phyloP scores from a whole-genome alignment of 164 flowering plant species.

The Magnolia changhungtana region DNA sequence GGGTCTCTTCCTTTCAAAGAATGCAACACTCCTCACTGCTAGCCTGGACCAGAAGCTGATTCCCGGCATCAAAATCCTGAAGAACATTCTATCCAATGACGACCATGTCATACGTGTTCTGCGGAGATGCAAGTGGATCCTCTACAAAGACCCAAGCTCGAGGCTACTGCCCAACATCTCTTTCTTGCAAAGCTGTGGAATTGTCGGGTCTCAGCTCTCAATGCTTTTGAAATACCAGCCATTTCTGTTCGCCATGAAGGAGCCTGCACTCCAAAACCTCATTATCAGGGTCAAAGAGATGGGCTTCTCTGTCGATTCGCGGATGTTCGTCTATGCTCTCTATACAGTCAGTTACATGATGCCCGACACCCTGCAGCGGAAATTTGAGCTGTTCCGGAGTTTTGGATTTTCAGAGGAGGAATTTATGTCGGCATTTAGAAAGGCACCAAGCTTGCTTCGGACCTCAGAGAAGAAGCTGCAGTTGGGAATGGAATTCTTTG shows the following conservation, averaged over 20 bases:
- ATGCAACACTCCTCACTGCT: background rate
- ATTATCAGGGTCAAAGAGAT: constrained; percentile 25
- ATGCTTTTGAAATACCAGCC: constrained; percentile 37
- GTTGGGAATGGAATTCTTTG: no score
- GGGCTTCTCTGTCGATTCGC: constrained; percentile 32
- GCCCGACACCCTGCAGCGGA: no score
- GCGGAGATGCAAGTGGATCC: constrained; percentile 22
- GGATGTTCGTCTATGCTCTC: no score
- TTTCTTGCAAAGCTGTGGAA: constrained; percentile 34
- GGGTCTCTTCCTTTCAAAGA: constrained; percentile 4
- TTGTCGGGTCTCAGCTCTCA: constrained; percentile 44
- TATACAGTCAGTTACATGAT: no score
- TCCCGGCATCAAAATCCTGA: constrained; percentile 32
- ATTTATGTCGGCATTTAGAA: no score
- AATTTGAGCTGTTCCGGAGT: no score
- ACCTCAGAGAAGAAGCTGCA: no score
- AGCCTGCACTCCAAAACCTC: constrained; percentile 17
- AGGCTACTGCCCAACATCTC: constrained; percentile 29
- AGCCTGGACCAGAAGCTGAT: constrained; percentile 31
- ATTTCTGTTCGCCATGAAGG: constrained; percentile 20
- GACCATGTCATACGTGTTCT: constrained; percentile 22
- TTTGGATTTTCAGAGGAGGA: no score
- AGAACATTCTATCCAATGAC: constrained; percentile 15
- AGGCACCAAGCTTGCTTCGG: no score
- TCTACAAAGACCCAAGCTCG: constrained; percentile 9